These are phyloP conservation scores for Phytophthora litchii DNA, from an alignment of 352 stramenopile genomes.

Conservation along the genomic window DNA sequence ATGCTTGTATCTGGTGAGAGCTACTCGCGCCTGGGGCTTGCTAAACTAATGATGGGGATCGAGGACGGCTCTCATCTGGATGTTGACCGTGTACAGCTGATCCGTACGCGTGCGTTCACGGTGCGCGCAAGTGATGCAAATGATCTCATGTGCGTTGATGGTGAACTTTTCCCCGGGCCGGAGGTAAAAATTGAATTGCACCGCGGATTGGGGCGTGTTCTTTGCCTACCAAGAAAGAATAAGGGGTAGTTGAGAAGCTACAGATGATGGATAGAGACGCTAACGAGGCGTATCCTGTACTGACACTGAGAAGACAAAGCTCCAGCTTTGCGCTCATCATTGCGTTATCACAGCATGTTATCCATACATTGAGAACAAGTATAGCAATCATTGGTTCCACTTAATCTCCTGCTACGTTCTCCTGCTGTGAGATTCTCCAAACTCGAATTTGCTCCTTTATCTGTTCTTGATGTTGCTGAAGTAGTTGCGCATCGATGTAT, in stretches of 20 bases:
- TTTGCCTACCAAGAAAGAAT: slow-evolving; percentile 37
- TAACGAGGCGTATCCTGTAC: slow-evolving; percentile 4
- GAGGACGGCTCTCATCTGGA: slow-evolving; percentile 58
- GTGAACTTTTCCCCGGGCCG: slow-evolving; percentile 56
- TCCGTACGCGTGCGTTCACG: slow-evolving; percentile 69
- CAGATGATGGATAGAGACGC: slow-evolving; percentile 14
- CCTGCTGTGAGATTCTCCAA: slow-evolving; percentile 11
- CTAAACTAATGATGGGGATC: slow-evolving; percentile 55
- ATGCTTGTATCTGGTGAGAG: slow-evolving; percentile 52
- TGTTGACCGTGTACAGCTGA: slow-evolving; percentile 45
- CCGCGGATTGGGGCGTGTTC: slow-evolving; percentile 47
- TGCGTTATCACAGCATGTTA: background rate
- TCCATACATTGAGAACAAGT: too few relatives aligned
- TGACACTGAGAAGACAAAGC: background rate
- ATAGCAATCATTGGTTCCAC: background rate
- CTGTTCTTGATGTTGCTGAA: slow-evolving; percentile 11
- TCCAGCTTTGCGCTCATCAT: too few relatives aligned
- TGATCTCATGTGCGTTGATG: slow-evolving; percentile 68
- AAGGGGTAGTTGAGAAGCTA: slow-evolving; percentile 2
- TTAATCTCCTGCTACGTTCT: background rate
- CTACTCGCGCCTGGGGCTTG: slow-evolving; percentile 43
- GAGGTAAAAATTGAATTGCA: slow-evolving; percentile 58
- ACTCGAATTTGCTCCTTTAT: slow-evolving; percentile 18
- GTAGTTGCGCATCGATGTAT: slow-evolving; percentile 4
- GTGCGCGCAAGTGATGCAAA: slow-evolving; percentile 34